Evolutionary conservation across 495 filamentous ascomycete genomes (phyloP), one percentile per base, ranked within the genome.

Genomic region (Tuber magnatum): DNA sequence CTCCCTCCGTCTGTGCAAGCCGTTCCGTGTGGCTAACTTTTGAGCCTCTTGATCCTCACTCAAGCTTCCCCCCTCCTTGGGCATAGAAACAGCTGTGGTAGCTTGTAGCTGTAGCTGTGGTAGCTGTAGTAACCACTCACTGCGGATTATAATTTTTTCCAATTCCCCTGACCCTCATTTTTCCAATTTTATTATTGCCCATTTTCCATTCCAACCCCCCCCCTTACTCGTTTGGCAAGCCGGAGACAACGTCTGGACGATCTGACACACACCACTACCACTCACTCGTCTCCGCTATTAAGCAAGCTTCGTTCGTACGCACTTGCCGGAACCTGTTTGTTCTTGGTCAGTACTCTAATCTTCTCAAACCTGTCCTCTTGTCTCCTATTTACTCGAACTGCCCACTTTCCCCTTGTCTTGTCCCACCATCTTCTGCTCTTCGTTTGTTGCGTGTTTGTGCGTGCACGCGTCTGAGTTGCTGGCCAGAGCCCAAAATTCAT

Each of bases 321-420:
- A 77, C 76, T 79, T 79, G 77, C 77, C 77, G 77, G 77, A 75
- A 79, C 77, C 76, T 79, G 77, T 77, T 79, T 79, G 77, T 73
- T 79, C 78, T 79, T 79, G 77, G 77, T 79, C 77, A 79, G 77
- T 79, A 77, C 74, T 75, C 74, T 80, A 68, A 74, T 56, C 78
- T 76, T 76, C 78, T 77, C 77, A 41, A 24, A 44, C 35, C 18
- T 44, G 77, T 80, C 69, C 74, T 76, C 75, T 80, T 80, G 72
- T 70, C 78, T 78, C 78, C 77, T 77, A 77, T 80, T 71, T 61
- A 73, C 71, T 46, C 71, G 61, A 74, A 74, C 69, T 78, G 74
- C 72, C 75, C 70, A 75, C 74, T 77, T 73, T 78, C 72, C 78
- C 73, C 75, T 69, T 78, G 69, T 61, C 72, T 22, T 73, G 68